These are phyloP conservation scores for Termitomyces sp. DNA, from an alignment of 768 basidiomycete species.

Conservation along the genomic window DNA sequence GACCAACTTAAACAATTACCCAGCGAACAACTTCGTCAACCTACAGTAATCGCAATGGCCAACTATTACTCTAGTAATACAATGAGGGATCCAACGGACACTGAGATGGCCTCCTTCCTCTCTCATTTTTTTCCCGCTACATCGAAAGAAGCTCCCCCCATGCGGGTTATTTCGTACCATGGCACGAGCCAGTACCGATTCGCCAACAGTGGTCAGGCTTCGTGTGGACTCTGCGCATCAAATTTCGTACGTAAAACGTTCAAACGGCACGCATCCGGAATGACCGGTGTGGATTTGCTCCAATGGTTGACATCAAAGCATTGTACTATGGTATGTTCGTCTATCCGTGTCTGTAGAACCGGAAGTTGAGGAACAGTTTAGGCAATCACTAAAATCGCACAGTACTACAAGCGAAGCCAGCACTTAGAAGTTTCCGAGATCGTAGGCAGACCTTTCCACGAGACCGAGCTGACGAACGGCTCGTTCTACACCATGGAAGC, in stretches of 20 bases:
- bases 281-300: background rate
- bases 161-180: background rate
- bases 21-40: background rate
- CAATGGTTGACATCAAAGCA: background rate
- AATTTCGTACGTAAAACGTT: background rate
- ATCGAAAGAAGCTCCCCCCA: no score
- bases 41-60: no score
- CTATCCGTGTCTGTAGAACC: background rate
- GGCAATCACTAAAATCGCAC: background rate
- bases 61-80: no score
- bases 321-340: background rate
- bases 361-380: background rate
- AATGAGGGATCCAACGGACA: background rate
- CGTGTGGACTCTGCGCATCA: background rate
- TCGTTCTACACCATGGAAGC: no score
- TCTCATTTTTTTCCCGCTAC: no score
- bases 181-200: background rate
- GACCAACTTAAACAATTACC: background rate
- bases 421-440: background rate
- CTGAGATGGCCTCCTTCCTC: no score
- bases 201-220: fast-evolving
- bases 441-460: background rate
- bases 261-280: background rate
- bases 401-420: background rate
- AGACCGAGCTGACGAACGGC: background rate